A percentile compares a stretch with the other conserved stretches of the same genome.
Conservation (phyloP, 208 protist species). For the Leishmania braziliensis region DNA sequence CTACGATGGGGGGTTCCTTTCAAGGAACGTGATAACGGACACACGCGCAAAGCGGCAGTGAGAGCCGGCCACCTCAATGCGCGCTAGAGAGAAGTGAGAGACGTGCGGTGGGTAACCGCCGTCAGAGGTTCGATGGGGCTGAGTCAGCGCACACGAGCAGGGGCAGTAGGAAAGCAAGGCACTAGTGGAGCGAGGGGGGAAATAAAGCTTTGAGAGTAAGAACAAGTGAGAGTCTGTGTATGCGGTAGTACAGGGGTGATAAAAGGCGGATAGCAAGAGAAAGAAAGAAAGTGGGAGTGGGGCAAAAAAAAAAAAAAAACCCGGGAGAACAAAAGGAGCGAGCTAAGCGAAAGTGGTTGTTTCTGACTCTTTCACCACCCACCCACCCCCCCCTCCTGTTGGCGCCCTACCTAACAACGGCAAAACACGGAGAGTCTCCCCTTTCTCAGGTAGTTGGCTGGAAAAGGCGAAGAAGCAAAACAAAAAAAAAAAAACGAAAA, state of each 20-base stretch:
- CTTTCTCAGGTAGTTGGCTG: background rate
- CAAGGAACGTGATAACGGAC: background rate
- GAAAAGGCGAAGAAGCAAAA: background rate
- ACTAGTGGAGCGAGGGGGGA: too few relatives aligned
- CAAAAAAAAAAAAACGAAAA: conserved; percentile 2
- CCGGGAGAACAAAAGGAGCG: too few relatives aligned
- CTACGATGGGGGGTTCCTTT: background rate
- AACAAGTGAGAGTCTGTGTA: background rate
- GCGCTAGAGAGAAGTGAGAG: background rate
- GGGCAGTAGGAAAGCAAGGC: too few relatives aligned
- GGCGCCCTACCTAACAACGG: background rate
- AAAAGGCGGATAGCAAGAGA: background rate
- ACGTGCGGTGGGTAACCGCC: background rate
- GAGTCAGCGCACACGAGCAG: background rate
- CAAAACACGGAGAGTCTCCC: background rate
- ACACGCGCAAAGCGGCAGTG: background rate
- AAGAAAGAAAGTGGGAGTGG: background rate
- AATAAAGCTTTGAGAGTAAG: too few relatives aligned
- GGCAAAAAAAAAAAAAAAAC: conserved; percentile 1
- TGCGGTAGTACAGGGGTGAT: background rate
- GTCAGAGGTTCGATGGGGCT: background rate
- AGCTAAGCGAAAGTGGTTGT: background rate
- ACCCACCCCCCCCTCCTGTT: background rate
- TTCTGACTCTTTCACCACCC: background rate
- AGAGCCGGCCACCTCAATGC: background rate